phyloP scores from a whole-genome alignment of 2,329 filamentous ascomycete species.

The Alternaria metachromatica region DNA sequence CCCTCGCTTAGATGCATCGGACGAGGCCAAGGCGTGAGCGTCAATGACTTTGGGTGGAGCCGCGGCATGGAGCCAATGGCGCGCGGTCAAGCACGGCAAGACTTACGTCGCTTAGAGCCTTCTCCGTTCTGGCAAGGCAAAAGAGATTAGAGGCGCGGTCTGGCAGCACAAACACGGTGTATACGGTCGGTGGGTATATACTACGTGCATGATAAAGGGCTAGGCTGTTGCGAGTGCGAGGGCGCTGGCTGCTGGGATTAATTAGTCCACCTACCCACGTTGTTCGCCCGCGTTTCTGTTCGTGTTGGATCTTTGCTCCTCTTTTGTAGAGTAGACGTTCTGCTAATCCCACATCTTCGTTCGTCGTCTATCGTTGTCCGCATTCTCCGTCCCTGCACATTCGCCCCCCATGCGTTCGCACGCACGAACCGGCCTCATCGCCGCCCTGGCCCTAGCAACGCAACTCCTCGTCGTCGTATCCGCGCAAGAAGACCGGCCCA shows the following conservation, averaged over 20 bases:
- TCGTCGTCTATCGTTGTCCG: neutral
- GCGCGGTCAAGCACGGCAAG: neutral
- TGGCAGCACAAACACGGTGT: conserved; percentile 15
- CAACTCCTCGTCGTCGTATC: conserved; percentile 14
- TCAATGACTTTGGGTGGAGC: neutral
- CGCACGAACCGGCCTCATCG: conserved; percentile 15
- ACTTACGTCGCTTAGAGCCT: conserved; percentile 23
- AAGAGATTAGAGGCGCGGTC: neutral
- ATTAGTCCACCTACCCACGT: conserved; percentile 1
- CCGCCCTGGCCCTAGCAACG: conserved; percentile 12
- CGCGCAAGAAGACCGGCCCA: conserved; percentile 25
- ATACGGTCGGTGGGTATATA: conserved; percentile 20
- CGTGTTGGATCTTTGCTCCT: neutral
- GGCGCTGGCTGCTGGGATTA: neutral
- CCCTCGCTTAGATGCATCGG: neutral
- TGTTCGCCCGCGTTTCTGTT: neutral
- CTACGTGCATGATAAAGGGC: conserved; percentile 7
- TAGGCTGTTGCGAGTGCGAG: neutral
- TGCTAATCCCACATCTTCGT: neutral
- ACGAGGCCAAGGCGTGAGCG: neutral
- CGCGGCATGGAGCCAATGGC: conserved; percentile 6
- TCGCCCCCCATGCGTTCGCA: conserved; percentile 10
- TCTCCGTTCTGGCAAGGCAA: neutral
- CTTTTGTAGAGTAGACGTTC: neutral
- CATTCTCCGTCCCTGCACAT: neutral